A percentile compares a stretch with the other conserved stretches of the same genome.
Conservation (phyloP, 192 early-diverging fungal species). For the Umbelopsis sp. region DNA sequence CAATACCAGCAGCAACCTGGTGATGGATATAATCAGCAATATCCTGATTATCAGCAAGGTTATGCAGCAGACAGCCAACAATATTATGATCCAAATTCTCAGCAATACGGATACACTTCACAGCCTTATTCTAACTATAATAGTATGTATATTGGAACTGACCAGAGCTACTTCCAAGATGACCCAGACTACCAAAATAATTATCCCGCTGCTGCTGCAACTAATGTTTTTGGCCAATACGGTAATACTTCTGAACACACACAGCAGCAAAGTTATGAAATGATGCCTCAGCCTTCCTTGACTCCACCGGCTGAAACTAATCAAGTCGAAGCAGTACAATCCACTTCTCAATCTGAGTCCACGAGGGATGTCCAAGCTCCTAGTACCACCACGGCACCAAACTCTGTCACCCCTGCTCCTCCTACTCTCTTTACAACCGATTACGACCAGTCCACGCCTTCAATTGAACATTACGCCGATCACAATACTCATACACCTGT, state of each 20-base stretch:
- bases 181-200: background rate
- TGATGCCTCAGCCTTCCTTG: background rate
- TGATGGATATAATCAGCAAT: background rate
- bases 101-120: background rate
- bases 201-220: background rate
- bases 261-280: conserved; percentile 1
- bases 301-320: background rate
- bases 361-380: background rate
- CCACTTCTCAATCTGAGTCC: background rate
- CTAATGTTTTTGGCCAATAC: background rate
- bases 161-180: background rate
- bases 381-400: background rate
- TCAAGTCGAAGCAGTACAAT: background rate
- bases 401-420: background rate
- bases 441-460: background rate
- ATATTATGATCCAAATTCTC: conserved; percentile 9
- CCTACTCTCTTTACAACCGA: background rate
- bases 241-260: background rate
- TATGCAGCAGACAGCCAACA: background rate
- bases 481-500: background rate
- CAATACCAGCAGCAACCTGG: background rate
- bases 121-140: conserved; percentile 4
- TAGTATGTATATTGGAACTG: conserved; percentile 8
- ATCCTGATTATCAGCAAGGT: background rate
- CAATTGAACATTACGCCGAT: background rate